Evolutionary conservation across 148 eudicot genomes (phyloP).

Genomic region (Amaranthus palmeri): DNA sequence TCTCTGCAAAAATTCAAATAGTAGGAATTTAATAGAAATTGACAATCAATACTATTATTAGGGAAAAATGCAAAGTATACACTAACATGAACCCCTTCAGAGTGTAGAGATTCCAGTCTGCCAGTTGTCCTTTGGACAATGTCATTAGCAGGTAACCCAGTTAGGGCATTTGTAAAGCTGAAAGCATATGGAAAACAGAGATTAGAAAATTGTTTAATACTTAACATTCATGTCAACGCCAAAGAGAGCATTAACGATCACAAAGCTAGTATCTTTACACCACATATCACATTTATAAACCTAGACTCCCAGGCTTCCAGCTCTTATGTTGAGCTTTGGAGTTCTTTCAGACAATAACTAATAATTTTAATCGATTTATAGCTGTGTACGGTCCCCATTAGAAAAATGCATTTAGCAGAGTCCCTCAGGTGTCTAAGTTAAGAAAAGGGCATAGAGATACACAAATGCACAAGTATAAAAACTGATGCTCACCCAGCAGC

Average conservation of each 20-base stretch:
- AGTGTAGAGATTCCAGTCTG: conserved; percentile 89
- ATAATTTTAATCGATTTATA: neutral
- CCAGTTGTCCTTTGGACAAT: conserved; percentile 78
- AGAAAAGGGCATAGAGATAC: neutral
- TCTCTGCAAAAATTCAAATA: conserved; percentile 47
- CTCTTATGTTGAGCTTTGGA: neutral
- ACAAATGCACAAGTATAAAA: neutral
- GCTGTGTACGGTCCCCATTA: neutral
- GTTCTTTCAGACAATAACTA: too few species aligned
- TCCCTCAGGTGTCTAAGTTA: neutral
- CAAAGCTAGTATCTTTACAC: neutral
- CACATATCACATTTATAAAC: neutral
- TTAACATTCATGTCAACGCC: neutral
- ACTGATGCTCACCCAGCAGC: conserved; percentile 76
- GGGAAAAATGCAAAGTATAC: conserved; percentile 6
- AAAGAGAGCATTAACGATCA: neutral
- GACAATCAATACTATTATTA: neutral
- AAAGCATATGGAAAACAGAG: conserved; percentile 17
- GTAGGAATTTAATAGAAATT: neutral
- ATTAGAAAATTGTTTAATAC: neutral
- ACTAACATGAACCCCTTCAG: conserved; percentile 97
- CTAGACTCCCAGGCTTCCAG: neutral
- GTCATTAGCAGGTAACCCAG: conserved; percentile 73
- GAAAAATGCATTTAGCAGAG: neutral
- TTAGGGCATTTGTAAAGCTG: conserved; percentile 80